Conservation (phyloP, 2,329 filamentous ascomycete genomes). For the Trichoderma sp. region DNA sequence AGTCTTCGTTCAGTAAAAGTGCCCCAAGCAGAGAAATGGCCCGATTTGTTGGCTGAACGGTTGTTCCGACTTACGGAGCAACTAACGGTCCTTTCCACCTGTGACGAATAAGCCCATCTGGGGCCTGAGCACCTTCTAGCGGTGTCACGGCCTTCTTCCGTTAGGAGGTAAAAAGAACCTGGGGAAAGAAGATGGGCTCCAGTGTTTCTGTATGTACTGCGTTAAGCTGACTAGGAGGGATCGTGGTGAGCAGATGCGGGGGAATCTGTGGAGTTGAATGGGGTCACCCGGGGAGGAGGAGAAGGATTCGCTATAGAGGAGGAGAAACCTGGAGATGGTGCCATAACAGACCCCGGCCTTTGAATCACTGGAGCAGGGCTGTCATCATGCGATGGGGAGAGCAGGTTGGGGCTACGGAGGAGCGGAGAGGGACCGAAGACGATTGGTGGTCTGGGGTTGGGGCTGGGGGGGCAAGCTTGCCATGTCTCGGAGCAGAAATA, state of each 20-base stretch:
- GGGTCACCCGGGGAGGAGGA: neutral
- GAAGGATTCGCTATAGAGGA: neutral
- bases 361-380: neutral
- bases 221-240: neutral
- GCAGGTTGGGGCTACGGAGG: neutral
- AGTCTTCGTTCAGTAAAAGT: neutral
- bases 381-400: neutral
- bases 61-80: neutral
- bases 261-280: neutral
- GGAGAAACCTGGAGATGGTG: neutral
- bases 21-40: neutral
- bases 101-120: neutral
- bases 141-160: neutral
- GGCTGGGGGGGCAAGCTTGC: neutral
- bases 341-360: neutral
- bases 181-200: neutral
- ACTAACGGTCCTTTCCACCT: too few relatives aligned
- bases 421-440: neutral
- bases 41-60: neutral
- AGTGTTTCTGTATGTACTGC: too few relatives aligned
- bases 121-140: neutral
- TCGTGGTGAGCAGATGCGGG: conserved; percentile 10
- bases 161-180: neutral
- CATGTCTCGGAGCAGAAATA: neutral
- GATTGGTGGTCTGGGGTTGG: neutral